A percentile compares a stretch with the other conserved stretches of the same genome.
phyloP scores from a whole-genome alignment of 495 filamentous ascomycete species.

The Penicillium antarcticum region DNA sequence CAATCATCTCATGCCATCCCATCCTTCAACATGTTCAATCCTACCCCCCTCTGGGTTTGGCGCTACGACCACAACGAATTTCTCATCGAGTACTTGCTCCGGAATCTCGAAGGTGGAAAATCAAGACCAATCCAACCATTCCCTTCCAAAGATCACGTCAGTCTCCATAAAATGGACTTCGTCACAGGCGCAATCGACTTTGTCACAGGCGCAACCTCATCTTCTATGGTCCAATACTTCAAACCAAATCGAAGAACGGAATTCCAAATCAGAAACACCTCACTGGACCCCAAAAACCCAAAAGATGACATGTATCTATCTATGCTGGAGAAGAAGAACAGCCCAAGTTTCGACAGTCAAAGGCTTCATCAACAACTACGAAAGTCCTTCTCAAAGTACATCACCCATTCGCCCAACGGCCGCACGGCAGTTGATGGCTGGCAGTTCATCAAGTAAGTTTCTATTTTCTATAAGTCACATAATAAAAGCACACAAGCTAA shows the following conservation, averaged over 20 bases:
- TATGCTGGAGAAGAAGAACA: not conserved
- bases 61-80: not conserved
- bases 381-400: not conserved
- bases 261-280: not conserved
- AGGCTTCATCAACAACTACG: not conserved
- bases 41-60: not conserved
- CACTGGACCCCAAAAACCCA: not conserved
- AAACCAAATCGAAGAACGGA: not conserved
- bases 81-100: not conserved
- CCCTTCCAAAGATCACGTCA: not conserved
- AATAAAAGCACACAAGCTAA: not conserved
- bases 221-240: not conserved
- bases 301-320: not conserved
- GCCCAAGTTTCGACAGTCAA: not conserved
- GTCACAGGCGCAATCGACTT: not conserved
- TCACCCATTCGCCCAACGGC: not conserved
- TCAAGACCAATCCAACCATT: no score
- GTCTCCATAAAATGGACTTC: constrained; percentile 1
- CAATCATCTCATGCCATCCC: not conserved
- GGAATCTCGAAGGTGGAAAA: not conserved
- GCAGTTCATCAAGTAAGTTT: not conserved
- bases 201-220: not conserved
- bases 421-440: not conserved
- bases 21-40: not conserved
- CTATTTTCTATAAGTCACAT: not conserved